A percentile compares a stretch with the other conserved stretches of the same genome.
These are phyloP conservation scores for Penicillium paxilli DNA, from an alignment of 495 filamentous ascomycete genomes.

Conservation along the genomic window DNA sequence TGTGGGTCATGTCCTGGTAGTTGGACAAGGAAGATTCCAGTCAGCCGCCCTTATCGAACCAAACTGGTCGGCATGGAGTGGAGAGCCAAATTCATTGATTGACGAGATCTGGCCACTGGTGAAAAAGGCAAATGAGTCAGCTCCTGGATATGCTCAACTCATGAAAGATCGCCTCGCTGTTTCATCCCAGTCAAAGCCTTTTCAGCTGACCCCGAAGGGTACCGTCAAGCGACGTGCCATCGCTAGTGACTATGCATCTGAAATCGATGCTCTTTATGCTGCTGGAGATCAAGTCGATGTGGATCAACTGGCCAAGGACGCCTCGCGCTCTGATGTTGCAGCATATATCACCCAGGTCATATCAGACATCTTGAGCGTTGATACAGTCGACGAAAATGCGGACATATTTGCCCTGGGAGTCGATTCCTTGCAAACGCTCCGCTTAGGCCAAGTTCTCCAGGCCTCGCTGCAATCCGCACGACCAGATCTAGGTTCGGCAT, in stretches of 20 bases:
- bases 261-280: slow-evolving; percentile 49
- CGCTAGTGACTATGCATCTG: slow-evolving; percentile 45
- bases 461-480: slow-evolving; percentile 4
- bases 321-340: neutral
- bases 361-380: neutral
- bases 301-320: slow-evolving; percentile 5
- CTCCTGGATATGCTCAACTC: slow-evolving; percentile 8
- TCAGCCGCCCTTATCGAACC: slow-evolving; percentile 8
- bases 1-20: slow-evolving; percentile 1
- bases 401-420: slow-evolving; percentile 15
- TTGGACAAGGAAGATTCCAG: slow-evolving; percentile 11
- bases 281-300: slow-evolving; percentile 2
- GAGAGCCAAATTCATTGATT: slow-evolving; percentile 54
- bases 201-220: slow-evolving; percentile 52
- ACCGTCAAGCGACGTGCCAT: slow-evolving; percentile 49
- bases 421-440: slow-evolving; percentile 16
- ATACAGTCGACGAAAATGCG: neutral
- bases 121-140: slow-evolving; percentile 15
- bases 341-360: neutral
- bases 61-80: slow-evolving; percentile 7
- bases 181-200: slow-evolving; percentile 44
- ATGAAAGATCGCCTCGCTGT: slow-evolving; percentile 21
- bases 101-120: slow-evolving; percentile 55
- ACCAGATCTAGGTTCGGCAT: slow-evolving; percentile 1
- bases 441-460: slow-evolving; percentile 7